A percentile compares a stretch with the other conserved stretches of the same genome.
Conservation (phyloP, 495 filamentous ascomycete genomes). For the Neurospora cerealis region DNA sequence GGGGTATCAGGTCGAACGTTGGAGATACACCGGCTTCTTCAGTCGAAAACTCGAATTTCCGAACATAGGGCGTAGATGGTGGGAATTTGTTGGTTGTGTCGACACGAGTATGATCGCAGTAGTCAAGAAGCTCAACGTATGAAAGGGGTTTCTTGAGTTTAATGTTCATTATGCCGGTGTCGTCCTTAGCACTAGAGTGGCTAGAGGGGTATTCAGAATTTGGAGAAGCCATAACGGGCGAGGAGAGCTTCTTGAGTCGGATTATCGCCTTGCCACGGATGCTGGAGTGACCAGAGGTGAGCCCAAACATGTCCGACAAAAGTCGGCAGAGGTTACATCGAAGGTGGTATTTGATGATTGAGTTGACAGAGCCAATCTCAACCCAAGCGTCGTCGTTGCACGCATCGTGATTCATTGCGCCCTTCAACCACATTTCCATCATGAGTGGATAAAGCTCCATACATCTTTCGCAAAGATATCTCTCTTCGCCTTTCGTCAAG, state of each 20-base stretch:
- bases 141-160: background rate
- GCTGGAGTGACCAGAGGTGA: background rate
- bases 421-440: background rate
- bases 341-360: too few relatives aligned
- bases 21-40: background rate
- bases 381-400: background rate
- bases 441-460: background rate
- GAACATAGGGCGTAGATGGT: too few relatives aligned
- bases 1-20: background rate
- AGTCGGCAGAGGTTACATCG: too few relatives aligned
- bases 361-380: too few relatives aligned
- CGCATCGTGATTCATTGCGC: background rate
- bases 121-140: background rate
- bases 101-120: background rate
- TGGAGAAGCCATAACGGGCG: background rate
- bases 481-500: background rate
- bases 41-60: background rate
- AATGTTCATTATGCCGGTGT: background rate
- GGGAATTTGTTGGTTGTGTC: too few relatives aligned
- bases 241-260: background rate
- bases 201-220: background rate
- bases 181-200: background rate
- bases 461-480: background rate
- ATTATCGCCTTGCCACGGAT: background rate
- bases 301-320: background rate